Evolutionary conservation across 306 rosid genomes (phyloP), one percentile per base, ranked within the genome.

Genomic region (Fragaria ananassa): DNA sequence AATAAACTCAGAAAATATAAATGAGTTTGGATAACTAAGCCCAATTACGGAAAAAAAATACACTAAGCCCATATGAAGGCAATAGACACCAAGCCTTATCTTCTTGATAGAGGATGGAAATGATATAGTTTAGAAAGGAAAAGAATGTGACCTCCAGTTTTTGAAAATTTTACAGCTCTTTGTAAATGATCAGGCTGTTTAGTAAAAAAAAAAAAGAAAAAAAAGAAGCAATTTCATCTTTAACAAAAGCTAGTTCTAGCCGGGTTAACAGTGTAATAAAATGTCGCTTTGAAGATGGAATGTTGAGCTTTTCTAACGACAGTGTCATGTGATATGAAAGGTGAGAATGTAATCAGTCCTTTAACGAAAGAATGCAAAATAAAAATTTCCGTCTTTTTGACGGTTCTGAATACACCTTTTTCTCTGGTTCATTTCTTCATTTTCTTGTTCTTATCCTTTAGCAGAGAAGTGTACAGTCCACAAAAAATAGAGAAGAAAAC

Each of bases 401-500:
- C 19, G 8, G 25, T 47, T 47, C 11, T 10, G 19, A 6, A 19
- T 4, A 10, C 14, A 6, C 7, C 31, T 2, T n/a, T 53, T 57
- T 2, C 35, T 39, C 15, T 14, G 37, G 39, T 3, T 23, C 54
- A 7, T 9, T 27, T 58, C 19, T 49, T 49, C 54, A 49, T 13
- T 46, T 12, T 46, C 29, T 18, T 74, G 78, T 60, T 44, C 27
- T 66, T 44, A 51, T 61, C 70, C 56, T 60, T 17, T 42, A 74
- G 57, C 58, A 44, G 45, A 42, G 11, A 63, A 8, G 31, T 42
- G 47, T 65, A 13, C 35, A 44, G 58, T 74, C 70, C 79, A 80
- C 74, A 58, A 68, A 72, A 73, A 53, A 50, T 47, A 21, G 23
- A 31, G 73, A 56, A 66, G 74, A 63, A 12, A 76, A 62, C n/a